Evolutionary conservation across 1,284 basidiomycete species (phyloP).

Genomic region (Meira miltonrushii): DNA sequence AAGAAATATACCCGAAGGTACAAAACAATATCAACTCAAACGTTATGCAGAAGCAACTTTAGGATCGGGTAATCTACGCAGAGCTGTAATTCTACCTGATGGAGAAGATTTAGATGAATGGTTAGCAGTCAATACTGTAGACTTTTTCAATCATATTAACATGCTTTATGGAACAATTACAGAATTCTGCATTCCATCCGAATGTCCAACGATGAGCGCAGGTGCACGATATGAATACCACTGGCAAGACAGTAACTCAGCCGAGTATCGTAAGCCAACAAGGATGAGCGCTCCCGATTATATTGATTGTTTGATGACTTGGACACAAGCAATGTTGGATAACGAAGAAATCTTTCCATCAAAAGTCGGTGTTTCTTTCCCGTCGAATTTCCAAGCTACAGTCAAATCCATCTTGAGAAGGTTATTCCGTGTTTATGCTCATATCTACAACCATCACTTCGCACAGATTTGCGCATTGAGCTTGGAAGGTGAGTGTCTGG

Average conservation of each 20-base stretch:
- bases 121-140: slow-evolving; percentile 52
- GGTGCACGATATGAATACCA: slow-evolving; percentile 95
- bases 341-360: slow-evolving; percentile 91
- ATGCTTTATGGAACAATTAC: slow-evolving; percentile 52
- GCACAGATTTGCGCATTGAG: slow-evolving; percentile 96
- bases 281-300: slow-evolving; percentile 63
- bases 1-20: slow-evolving; percentile 89
- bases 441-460: slow-evolving; percentile 99
- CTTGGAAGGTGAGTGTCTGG: slow-evolving; percentile 83
- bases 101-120: slow-evolving; percentile 51
- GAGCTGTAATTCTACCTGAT: slow-evolving; percentile 47
- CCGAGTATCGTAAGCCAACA: slow-evolving; percentile 45
- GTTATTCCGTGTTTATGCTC: slow-evolving; percentile 93
- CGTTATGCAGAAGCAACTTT: slow-evolving; percentile 95
- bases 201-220: slow-evolving; percentile 97
- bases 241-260: slow-evolving; percentile 72
- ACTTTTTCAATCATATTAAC: slow-evolving; percentile 53
- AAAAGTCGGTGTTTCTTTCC: slow-evolving; percentile 87
- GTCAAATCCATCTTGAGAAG: slow-evolving; percentile 87
- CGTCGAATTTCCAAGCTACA: slow-evolving; percentile 80
- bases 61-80: slow-evolving; percentile 57
- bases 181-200: slow-evolving; percentile 47
- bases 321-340: slow-evolving; percentile 88
- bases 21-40: slow-evolving; percentile 91
- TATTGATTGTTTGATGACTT: slow-evolving; percentile 97